A percentile compares a stretch with the other conserved stretches of the same genome.
Conservation (phyloP, 192 early-diverging fungal genomes). For the Coemansia sp. region DNA sequence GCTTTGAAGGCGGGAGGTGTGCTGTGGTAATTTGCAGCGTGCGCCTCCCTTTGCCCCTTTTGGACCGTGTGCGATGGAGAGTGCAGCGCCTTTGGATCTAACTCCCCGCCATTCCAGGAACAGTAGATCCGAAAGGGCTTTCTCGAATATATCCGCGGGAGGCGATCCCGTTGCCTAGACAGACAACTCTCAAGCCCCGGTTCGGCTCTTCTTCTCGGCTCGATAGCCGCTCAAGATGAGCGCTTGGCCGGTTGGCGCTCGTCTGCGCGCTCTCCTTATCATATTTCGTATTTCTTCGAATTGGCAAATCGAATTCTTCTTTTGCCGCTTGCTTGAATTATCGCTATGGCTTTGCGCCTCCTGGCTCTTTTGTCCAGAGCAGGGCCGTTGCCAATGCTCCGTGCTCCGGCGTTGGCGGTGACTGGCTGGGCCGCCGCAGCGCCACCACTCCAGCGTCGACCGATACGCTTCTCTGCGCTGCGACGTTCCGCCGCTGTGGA, state of each 20-base stretch:
- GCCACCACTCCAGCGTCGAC: neutral
- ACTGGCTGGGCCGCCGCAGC: neutral
- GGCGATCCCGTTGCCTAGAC: neutral
- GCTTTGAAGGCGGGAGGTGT: neutral
- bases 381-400: neutral
- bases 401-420: neutral
- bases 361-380: constrained; percentile 3
- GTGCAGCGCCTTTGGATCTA: too few relatives aligned
- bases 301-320: neutral
- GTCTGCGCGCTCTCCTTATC: neutral
- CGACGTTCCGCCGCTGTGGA: neutral
- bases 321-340: neutral
- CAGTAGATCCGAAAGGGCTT: neutral
- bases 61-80: too few relatives aligned
- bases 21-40: constrained; percentile 3
- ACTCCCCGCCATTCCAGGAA: neutral
- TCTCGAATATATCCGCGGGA: neutral
- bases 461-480: neutral
- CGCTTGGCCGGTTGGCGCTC: neutral
- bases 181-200: neutral
- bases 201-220: neutral
- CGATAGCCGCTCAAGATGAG: neutral
- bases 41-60: neutral
- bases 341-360: constrained; percentile 4
- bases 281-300: neutral